phyloP scores from a whole-genome alignment of 345 rosid species.

The Carallia pectinifolia region DNA sequence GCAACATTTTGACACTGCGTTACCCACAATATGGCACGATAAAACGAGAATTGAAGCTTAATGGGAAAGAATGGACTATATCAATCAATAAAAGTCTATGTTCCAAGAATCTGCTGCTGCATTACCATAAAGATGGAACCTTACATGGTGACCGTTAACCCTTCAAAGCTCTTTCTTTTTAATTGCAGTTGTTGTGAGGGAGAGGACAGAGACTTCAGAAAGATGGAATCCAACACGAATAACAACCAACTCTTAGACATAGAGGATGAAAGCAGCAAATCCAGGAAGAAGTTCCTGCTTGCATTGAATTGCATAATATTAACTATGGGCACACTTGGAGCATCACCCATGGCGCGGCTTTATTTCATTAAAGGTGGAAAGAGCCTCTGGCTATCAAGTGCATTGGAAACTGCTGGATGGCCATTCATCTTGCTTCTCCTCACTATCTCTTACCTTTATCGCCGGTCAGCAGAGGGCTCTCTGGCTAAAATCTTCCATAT shows the following conservation, averaged over 20 bases:
- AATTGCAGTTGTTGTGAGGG: too few species aligned
- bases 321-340: constrained; percentile 16
- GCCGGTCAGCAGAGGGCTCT: constrained; percentile 21
- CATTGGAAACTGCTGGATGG: constrained; percentile 35
- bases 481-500: constrained; percentile 11
- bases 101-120: too few species aligned
- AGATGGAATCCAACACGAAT: too few species aligned
- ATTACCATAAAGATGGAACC: too few species aligned
- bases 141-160: too few species aligned
- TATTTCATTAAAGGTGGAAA: constrained; percentile 30
- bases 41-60: too few species aligned
- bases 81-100: too few species aligned
- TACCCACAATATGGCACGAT: too few species aligned
- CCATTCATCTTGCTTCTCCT: constrained; percentile 28
- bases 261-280: constrained; percentile 18
- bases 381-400: constrained; percentile 30
- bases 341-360: constrained; percentile 23
- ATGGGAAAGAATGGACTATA: too few species aligned
- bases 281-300: constrained; percentile 23
- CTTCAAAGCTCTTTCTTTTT: too few species aligned
- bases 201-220: too few species aligned
- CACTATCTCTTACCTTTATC: constrained; percentile 19
- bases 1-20: too few species aligned
- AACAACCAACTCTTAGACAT: constrained; percentile 3
- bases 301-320: constrained; percentile 22